Evolutionary conservation across 2,329 filamentous ascomycete genomes (phyloP), one percentile per base, ranked within the genome.

Genomic region (Rugonectria rugulosa): DNA sequence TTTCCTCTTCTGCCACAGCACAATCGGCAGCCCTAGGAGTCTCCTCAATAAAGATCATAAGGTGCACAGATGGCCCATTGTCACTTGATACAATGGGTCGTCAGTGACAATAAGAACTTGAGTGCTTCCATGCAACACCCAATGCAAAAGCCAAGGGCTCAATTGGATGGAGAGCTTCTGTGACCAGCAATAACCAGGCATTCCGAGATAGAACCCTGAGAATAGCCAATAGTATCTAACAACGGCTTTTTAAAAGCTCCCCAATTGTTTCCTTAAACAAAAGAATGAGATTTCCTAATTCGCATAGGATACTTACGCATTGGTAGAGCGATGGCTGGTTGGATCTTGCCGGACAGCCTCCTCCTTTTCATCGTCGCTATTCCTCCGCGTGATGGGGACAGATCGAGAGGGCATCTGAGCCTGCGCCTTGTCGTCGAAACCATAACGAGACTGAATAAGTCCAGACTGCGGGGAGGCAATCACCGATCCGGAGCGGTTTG

Each of bases 291-390:
- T 8, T 50, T 56, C 15, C 17, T 24, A 57, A 11, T 26, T 40
- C 36, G 66, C 44, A 60, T 47, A 15, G 60, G 20, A 41, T 20
- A 92, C 91, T 87, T 86, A 95, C 91, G 88, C 86, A 72, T 91
- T 90, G 45, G 85, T 87, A 42, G 89, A 86, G 52, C 90, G 84
- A 69, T 90, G 89, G 66, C 88, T 88, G 29, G 87, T 86, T n/a
- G 85, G 81, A 65, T 88, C 82, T 71, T 88, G 82, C 61, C 86
- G 81, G 68, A 89, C 84, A 60, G 88, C 85, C 64, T 89, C 86
- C 69, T 92, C 89, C 69, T 94, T 92, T 68, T 96, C 91, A 64
- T 94, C 90, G 70, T 97, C 90, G 49, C 94, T 98, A 71, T 96
- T 96, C 63, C 93, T 89, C 62, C 93, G 86, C 59, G 93, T 95